Conservation (phyloP, 1,284 basidiomycete species). For the Tetrapyrgos nigripes region DNA sequence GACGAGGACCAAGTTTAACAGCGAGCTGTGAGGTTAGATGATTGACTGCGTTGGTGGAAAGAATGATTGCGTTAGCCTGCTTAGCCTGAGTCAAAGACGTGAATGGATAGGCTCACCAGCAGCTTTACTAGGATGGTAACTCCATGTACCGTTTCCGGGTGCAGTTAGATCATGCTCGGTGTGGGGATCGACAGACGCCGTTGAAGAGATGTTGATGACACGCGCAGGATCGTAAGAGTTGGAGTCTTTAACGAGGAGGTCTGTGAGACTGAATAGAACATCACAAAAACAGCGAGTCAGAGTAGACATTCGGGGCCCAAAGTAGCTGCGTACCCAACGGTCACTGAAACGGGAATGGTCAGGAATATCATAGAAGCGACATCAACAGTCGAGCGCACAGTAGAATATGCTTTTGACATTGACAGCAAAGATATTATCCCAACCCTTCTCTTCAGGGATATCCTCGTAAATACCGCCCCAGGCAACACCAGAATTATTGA, state of each 20-base stretch:
- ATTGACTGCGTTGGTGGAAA: no score
- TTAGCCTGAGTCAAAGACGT: no score
- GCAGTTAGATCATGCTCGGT: constrained; percentile 58
- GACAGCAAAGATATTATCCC: constrained; percentile 84
- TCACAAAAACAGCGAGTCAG: constrained; percentile 13
- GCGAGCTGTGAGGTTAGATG: constrained; percentile 83
- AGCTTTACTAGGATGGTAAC: constrained; percentile 83
- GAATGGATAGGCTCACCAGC: no score
- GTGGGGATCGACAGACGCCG: constrained; percentile 65
- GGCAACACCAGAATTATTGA: constrained; percentile 83
- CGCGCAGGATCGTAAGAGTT: constrained; percentile 72
- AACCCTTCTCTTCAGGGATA: constrained; percentile 82
- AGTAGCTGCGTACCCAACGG: constrained; percentile 56
- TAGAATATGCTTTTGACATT: constrained; percentile 87
- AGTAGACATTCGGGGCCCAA: constrained; percentile 16
- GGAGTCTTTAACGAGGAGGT: constrained; percentile 73
- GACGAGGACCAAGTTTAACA: constrained; percentile 64
- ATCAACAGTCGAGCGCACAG: no score
- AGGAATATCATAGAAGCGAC: no score
- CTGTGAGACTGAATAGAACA: constrained; percentile 53
- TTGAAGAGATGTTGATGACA: constrained; percentile 85
- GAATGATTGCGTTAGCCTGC: no score
- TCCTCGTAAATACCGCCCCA: constrained; percentile 83
- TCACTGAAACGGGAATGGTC: no score
- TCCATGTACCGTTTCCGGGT: constrained; percentile 77